Evolutionary conservation across 139 green algal genomes (phyloP).

Genomic region (Chlorella sp.): DNA sequence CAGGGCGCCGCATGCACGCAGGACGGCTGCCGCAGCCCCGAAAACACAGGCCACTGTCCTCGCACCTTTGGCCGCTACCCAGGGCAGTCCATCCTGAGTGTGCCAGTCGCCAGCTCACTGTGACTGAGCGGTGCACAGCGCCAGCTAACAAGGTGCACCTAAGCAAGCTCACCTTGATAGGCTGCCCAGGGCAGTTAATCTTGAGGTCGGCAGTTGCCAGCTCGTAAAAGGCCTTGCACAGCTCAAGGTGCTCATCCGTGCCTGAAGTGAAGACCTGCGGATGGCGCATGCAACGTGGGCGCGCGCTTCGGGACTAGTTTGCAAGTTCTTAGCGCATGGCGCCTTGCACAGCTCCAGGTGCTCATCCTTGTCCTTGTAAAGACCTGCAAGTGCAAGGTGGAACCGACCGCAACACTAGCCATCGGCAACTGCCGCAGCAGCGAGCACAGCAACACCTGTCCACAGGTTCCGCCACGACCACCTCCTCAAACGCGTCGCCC

Average conservation of each 20-base stretch:
- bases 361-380: background rate
- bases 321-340: too few species aligned
- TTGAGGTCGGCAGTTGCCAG: slow-evolving; percentile 11
- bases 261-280: slow-evolving; percentile 23
- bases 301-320: too few species aligned
- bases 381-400: background rate
- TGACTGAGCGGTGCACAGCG: too few species aligned
- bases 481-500: too few species aligned
- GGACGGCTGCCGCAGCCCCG: too few species aligned
- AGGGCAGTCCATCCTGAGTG: background rate
- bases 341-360: background rate
- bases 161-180: background rate
- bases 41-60: background rate
- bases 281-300: too few species aligned
- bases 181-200: background rate
- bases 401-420: background rate
- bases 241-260: slow-evolving; percentile 51
- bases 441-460: background rate
- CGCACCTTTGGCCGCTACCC: background rate
- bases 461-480: too few species aligned
- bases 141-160: too few species aligned
- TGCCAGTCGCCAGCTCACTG: too few species aligned
- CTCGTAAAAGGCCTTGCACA: slow-evolving; percentile 41
- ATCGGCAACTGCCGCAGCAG: background rate
- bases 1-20: too few species aligned